Conservation (phyloP, 371 early-diverging fungal species). For the Lichtheimia hyalospora region DNA sequence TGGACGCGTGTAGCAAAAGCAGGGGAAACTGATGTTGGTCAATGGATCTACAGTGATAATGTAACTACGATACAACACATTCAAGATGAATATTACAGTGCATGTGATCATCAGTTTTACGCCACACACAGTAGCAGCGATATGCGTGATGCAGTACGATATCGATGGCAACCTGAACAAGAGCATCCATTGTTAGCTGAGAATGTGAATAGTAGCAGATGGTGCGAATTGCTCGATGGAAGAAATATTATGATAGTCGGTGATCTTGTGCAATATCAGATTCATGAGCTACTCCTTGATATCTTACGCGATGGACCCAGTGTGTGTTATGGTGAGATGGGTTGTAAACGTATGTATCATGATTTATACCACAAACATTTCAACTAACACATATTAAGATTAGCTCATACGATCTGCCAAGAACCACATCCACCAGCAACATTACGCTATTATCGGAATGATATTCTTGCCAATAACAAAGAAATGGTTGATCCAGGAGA, state of each 20-base stretch:
- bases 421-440: constrained; percentile 14
- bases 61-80: constrained; percentile 18
- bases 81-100: constrained; percentile 40
- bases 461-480: constrained; percentile 42
- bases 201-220: constrained; percentile 17
- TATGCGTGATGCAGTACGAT: background rate
- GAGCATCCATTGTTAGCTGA: constrained; percentile 10
- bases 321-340: constrained; percentile 57
- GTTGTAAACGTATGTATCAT: constrained; percentile 49
- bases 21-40: background rate
- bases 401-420: constrained; percentile 48
- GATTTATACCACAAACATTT: too few relatives aligned
- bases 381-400: background rate
- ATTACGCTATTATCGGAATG: constrained; percentile 56
- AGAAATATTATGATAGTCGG: constrained; percentile 52
- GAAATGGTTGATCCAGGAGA: constrained; percentile 22
- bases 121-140: background rate
- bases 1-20: constrained; percentile 15
- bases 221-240: constrained; percentile 37
- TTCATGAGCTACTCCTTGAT: constrained; percentile 56
- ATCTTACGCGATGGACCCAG: constrained; percentile 49
- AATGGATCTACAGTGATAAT: background rate
- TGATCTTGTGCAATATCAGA: constrained; percentile 56
- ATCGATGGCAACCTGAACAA: background rate
- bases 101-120: background rate